Evolutionary conservation across 345 rosid species (phyloP).

Genomic region (Isatis tinctoria): DNA sequence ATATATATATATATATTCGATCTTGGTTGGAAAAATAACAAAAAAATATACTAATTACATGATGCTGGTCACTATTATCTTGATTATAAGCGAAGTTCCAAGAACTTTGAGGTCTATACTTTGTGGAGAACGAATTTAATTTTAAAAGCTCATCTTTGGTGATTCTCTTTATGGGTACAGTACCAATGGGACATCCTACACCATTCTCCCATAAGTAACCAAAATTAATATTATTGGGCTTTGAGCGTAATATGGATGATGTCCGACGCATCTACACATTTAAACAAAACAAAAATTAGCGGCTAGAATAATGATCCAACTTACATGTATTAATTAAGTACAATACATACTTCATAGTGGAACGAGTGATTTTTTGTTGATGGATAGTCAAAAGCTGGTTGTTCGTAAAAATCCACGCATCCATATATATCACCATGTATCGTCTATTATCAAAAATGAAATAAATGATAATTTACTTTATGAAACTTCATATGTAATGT

Average conservation of each 20-base stretch:
- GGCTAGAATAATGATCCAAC: neutral
- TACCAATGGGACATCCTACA: neutral
- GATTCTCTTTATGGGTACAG: neutral
- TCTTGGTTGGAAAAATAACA: neutral
- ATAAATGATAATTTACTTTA: neutral
- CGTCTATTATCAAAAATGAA: neutral
- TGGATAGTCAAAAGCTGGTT: neutral
- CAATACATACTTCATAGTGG: neutral
- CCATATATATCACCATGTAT: neutral
- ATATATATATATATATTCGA: neutral
- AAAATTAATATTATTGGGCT: too few relatives aligned
- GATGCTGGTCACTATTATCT: neutral
- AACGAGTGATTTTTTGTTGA: neutral
- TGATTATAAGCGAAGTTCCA: slow-evolving; percentile 2
- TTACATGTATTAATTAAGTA: too few relatives aligned
- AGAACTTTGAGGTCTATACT: neutral
- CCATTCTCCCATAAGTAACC: neutral
- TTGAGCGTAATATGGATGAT: too few relatives aligned
- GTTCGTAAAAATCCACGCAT: neutral
- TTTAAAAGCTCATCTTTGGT: neutral
- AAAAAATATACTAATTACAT: neutral
- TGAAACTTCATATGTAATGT: too few relatives aligned
- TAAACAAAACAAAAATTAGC: neutral
- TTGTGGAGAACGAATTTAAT: neutral
- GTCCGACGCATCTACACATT: neutral